These are phyloP conservation scores for Gracilaria gracilis DNA, from an alignment of 23 red algal genomes.

Conservation along the genomic window DNA sequence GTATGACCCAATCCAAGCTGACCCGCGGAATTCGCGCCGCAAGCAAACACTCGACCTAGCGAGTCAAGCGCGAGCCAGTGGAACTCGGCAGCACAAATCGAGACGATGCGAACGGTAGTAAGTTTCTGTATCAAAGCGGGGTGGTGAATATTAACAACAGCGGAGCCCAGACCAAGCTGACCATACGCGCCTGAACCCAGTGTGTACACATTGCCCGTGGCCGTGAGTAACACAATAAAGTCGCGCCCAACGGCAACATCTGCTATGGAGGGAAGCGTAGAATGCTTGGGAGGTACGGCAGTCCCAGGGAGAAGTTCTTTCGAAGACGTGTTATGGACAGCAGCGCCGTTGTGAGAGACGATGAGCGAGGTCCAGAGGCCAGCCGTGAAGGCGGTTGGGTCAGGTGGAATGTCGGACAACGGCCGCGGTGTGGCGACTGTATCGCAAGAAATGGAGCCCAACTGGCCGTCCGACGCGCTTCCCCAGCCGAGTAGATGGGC, in stretches of 20 bases:
- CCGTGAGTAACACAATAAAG: conserved; percentile 66
- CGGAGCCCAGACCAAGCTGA: conserved; percentile 68
- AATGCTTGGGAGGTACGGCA: neutral
- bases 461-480: conserved; percentile 58
- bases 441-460: conserved; percentile 39
- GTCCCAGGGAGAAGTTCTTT: conserved; percentile 47
- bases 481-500: conserved; percentile 65
- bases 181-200: conserved; percentile 73
- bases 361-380: conserved; percentile 69
- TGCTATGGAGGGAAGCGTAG: conserved; percentile 45
- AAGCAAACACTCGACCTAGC: conserved; percentile 69
- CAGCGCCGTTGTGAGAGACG: conserved; percentile 61
- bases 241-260: conserved; percentile 71
- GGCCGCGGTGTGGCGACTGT: conserved; percentile 35
- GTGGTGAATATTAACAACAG: conserved; percentile 30
- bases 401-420: conserved; percentile 30
- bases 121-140: conserved; percentile 55
- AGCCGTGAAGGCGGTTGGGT: conserved; percentile 32
- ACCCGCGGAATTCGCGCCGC: conserved; percentile 61
- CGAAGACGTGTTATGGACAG: conserved; percentile 18
- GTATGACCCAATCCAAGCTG: conserved; percentile 70
- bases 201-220: conserved; percentile 48
- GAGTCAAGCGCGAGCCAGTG: conserved; percentile 90
- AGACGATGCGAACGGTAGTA: conserved; percentile 48
- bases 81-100: conserved; percentile 70